Evolutionary conservation across 768 basidiomycete species (phyloP).

Genomic region (Tricholoma saponaceum): DNA sequence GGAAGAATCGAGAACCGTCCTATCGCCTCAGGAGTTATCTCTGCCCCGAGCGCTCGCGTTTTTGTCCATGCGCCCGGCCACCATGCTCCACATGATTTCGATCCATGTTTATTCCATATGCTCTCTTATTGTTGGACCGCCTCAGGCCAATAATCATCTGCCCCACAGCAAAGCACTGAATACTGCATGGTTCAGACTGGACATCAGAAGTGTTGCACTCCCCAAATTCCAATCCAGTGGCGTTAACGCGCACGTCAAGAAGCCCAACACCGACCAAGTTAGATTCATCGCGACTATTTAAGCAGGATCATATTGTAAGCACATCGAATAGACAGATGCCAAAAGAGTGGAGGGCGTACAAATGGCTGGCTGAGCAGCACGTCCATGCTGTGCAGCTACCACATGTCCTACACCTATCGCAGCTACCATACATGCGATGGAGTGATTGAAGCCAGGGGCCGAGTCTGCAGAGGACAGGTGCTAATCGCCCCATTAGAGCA

Average conservation of each 20-base stretch:
- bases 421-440: conserved; percentile 31
- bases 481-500: conserved; percentile 4
- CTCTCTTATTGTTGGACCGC: too few species aligned
- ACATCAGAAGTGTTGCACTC: conserved; percentile 27
- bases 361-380: conserved; percentile 18
- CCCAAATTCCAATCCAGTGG: conserved; percentile 19
- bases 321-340: neutral
- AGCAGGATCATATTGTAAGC: neutral
- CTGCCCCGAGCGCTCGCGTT: too few species aligned
- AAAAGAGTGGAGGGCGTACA: conserved; percentile 16
- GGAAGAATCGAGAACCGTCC: too few species aligned
- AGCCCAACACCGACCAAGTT: conserved; percentile 20
- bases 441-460: conserved; percentile 32
- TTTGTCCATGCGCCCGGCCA: too few species aligned
- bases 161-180: conserved; percentile 17
- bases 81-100: too few species aligned
- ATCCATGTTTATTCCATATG: too few species aligned
- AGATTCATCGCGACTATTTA: conserved; percentile 25
- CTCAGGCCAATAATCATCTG: too few species aligned
- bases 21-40: too few species aligned
- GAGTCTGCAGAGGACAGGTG: conserved; percentile 20
- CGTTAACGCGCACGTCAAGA: conserved; percentile 21
- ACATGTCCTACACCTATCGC: conserved; percentile 28
- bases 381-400: conserved; percentile 23
- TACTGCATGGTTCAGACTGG: conserved; percentile 18